A percentile compares a stretch with the other conserved stretches of the same genome.
phyloP scores from a whole-genome alignment of 768 basidiomycete genomes.

The Astraeus odoratus region DNA sequence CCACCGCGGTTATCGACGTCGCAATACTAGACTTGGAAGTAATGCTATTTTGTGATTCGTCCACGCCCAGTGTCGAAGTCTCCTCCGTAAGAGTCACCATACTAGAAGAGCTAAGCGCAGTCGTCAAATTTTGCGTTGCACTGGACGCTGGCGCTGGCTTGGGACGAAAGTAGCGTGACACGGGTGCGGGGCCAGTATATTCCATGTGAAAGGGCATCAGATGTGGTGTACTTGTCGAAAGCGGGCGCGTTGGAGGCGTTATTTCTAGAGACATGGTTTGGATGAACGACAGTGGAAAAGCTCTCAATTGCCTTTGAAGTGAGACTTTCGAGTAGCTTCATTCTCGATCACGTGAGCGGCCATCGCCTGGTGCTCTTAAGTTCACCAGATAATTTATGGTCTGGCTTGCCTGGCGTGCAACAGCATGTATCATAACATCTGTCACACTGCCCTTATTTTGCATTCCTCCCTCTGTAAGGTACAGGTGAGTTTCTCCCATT shows the following conservation, averaged over 20 bases:
- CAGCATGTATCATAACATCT: too few species aligned
- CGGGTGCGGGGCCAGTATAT: slow-evolving; percentile 62
- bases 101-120: slow-evolving; percentile 11
- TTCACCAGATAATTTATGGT: too few species aligned
- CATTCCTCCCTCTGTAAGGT: too few species aligned
- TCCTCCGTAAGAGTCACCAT: slow-evolving; percentile 3
- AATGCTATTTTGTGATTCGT: slow-evolving; percentile 3
- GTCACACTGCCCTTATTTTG: too few species aligned
- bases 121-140: slow-evolving; percentile 6
- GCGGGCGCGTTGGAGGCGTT: slow-evolving; percentile 5
- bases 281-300: too few species aligned
- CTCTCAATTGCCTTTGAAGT: too few species aligned
- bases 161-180: slow-evolving; percentile 68
- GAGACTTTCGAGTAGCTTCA: background rate
- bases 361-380: too few species aligned
- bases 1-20: slow-evolving; percentile 7
- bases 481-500: too few species aligned
- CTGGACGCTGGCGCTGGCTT: slow-evolving; percentile 26
- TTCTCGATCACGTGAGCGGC: too few species aligned
- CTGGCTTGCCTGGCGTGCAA: too few species aligned
- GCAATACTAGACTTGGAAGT: background rate
- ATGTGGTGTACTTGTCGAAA: slow-evolving; percentile 47
- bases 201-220: slow-evolving; percentile 82
- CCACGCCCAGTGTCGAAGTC: slow-evolving; percentile 2
- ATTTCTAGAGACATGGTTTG: slow-evolving; percentile 17